A percentile compares a stretch with the other conserved stretches of the same genome.
These are phyloP conservation scores for Kwoniella sp. DNA, from an alignment of 768 basidiomycete genomes.

Conservation along the genomic window DNA sequence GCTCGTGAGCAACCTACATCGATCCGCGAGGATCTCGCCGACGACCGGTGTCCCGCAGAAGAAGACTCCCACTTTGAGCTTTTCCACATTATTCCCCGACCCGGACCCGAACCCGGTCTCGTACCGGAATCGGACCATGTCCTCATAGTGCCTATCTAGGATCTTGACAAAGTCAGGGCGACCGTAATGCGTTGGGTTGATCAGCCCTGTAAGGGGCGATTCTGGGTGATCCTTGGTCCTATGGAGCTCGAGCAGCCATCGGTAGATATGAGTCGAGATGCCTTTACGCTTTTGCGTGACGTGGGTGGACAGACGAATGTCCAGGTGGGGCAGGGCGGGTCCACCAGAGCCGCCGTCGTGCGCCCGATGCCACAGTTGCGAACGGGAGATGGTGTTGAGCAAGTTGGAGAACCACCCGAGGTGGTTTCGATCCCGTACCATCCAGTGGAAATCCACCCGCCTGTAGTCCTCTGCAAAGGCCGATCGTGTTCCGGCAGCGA, in stretches of 20 bases:
- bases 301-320: slow-evolving; percentile 24
- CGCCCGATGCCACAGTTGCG: slow-evolving; percentile 18
- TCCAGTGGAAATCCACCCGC: slow-evolving; percentile 31
- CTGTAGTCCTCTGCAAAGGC: slow-evolving; percentile 17
- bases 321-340: slow-evolving; percentile 11
- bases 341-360: slow-evolving; percentile 4
- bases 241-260: slow-evolving; percentile 27
- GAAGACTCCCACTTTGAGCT: slow-evolving; percentile 30
- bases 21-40: slow-evolving; percentile 25
- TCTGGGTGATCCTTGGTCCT: slow-evolving; percentile 22
- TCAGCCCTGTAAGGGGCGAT: slow-evolving; percentile 22
- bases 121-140: slow-evolving; percentile 19
- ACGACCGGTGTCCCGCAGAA: slow-evolving; percentile 26
- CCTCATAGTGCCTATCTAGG: slow-evolving; percentile 25
- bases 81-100: neutral
- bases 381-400: slow-evolving; percentile 18
- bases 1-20: slow-evolving; percentile 19
- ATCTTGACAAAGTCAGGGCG: slow-evolving; percentile 28
- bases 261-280: slow-evolving; percentile 21
- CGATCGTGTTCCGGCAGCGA: no score
- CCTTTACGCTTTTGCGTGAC: slow-evolving; percentile 24
- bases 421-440: slow-evolving; percentile 26
- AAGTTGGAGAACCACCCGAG: slow-evolving; percentile 27
- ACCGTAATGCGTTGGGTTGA: slow-evolving; percentile 25
- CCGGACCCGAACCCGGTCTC: neutral